phyloP scores from a whole-genome alignment of 2,329 filamentous ascomycete species.

The Aurifilum marmelostoma region DNA sequence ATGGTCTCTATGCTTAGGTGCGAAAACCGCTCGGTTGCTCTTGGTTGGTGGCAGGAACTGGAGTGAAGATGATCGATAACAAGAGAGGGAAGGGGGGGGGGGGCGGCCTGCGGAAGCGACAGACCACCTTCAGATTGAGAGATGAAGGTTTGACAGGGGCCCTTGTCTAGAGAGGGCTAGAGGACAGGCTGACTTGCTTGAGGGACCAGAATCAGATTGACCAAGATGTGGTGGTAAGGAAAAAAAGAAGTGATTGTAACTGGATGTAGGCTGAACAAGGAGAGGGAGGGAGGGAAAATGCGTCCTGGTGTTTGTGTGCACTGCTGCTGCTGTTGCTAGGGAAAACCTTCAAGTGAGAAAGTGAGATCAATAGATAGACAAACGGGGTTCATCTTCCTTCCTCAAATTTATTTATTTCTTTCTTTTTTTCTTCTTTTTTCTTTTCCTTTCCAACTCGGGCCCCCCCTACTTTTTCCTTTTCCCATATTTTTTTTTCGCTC shows the following conservation, averaged over 20 bases:
- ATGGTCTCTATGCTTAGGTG: conserved; percentile 8
- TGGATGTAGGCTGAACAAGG: not conserved
- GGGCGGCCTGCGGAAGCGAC: not conserved
- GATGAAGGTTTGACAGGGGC: not conserved
- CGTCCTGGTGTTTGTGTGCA: not conserved
- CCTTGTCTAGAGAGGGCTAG: not conserved
- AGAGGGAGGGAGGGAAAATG: not conserved
- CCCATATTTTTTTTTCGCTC: no score
- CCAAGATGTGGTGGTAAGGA: not conserved
- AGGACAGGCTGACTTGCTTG: not conserved
- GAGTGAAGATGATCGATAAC: not conserved
- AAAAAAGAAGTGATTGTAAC: not conserved
- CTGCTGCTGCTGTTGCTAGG: no score
- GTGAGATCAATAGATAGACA: not conserved
- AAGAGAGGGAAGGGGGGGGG: not conserved
- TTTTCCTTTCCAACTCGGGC: no score
- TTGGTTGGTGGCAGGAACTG: not conserved
- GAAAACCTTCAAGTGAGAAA: not conserved
- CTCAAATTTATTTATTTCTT: no score
- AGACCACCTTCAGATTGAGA: not conserved
- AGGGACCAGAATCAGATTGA: not conserved
- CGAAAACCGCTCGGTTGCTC: not conserved
- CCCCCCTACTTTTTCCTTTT: no score
- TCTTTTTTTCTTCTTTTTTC: no score
- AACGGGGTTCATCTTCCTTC: no score